A percentile compares a stretch with the other conserved stretches of the same genome.
phyloP scores from a whole-genome alignment of 495 filamentous ascomycete species.

The Tuber melanosporum region DNA sequence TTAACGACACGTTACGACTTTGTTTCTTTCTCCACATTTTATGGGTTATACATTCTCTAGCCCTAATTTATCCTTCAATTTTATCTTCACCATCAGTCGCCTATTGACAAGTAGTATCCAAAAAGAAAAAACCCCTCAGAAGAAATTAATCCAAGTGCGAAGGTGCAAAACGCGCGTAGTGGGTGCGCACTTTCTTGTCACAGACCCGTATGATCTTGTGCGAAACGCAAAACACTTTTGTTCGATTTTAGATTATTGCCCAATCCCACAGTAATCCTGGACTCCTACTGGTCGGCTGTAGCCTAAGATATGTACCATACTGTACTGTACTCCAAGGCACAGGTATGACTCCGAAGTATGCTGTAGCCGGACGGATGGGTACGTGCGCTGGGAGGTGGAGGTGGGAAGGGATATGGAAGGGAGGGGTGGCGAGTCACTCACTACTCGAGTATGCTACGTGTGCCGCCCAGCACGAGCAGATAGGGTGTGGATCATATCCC shows the following conservation, averaged over 20 bases:
- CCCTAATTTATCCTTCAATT: background rate
- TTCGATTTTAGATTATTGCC: background rate
- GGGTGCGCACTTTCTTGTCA: background rate
- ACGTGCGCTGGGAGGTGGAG: background rate
- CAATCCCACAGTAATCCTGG: background rate
- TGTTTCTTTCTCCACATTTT: no score
- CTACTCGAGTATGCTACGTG: no score
- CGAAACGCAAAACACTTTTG: background rate
- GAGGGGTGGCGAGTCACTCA: no score
- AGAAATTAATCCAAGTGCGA: background rate
- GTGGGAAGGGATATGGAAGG: background rate
- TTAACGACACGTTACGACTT: background rate
- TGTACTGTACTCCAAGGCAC: background rate
- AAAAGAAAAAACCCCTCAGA: background rate
- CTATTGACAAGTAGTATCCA: background rate
- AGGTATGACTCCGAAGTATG: background rate
- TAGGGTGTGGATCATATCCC: no score
- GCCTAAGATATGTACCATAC: background rate
- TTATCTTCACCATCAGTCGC: background rate
- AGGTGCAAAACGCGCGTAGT: background rate
- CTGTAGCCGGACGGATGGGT: background rate
- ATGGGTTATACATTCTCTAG: no score
- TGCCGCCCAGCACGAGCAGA: no score
- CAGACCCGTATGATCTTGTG: background rate
- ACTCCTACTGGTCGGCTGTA: background rate